Base-by-base conservation (phyloP, 345 rosid genomes). In the Pugionium cornutum region DNA sequence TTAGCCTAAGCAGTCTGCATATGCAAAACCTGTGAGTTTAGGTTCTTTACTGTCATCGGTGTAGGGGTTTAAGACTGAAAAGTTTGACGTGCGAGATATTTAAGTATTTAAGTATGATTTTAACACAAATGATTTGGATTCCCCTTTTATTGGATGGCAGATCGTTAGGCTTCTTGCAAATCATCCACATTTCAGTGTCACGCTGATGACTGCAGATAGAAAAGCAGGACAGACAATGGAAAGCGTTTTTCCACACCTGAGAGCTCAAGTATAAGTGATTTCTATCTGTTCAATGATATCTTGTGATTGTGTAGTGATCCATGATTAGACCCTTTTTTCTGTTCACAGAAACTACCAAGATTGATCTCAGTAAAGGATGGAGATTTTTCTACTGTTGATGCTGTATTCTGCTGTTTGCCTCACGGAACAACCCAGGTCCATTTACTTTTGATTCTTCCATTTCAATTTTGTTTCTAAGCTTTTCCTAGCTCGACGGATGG, bases 381-480 rank as follows among this genome's bases (percentile, higher is more conserved):
- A 1, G 83, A 84, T 69, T 95, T 84, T 80, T 81, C 83, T 43
- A 50, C 82, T 32, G 91, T 89, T 37, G 99, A 95, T 77, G 97
- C 97, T 64, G 91, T 89, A 5, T 85, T 95, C 65, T 95, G 99
- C 77, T 95, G 99, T 72, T 82, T 95, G 71, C 97, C 97, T 53
- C 99, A 95, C 64, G 97, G 99, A 73, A 91, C 97, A 9, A 91
- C 97, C 1, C 96, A 91, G 89, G 99, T 89, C 9, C 55, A 7
- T 73, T 69, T 18, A 18, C 18, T 18, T 45, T 48, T 35, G 11
- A 32, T 62, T 27, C 5, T 71, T 70, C 53, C 31, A 1, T 36
- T 57, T 29, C 54, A 6, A 27, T 18, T 47, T n/a, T 30, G 0
- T 48, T 18, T 26, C 37, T 2, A 1, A 40, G 31, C 26, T 7